Evolutionary conservation across 1,284 basidiomycete genomes (phyloP), one percentile per base, ranked within the genome.

Genomic region (Ustilago cynodontis): DNA sequence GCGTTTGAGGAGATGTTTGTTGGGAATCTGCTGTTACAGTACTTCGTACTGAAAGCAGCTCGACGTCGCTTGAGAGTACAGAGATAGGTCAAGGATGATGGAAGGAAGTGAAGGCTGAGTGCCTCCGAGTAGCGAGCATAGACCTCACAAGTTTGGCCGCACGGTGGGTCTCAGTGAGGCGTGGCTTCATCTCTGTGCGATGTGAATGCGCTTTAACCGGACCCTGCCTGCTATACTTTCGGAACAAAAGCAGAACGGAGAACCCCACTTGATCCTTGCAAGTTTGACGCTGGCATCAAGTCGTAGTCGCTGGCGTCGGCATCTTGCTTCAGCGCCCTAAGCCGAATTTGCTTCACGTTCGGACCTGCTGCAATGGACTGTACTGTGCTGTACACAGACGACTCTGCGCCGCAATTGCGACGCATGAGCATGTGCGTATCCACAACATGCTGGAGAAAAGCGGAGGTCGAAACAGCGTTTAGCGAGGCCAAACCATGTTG

Each of bases 401-500:
- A 28, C 41, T 16, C 14, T 28, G 26, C 24, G 8, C 20, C 47
- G 47, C 10, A 28, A 28, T n/a, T 49, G 47, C 26, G 47, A 49
- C 26, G 26, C 24, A 28, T 24, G 24, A 49, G 24, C 47, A 49
- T 49, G 47, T 28, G 24, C 11, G 8, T 43, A 6, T 20, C 7
- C n/a, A 43, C 41, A 43, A 43, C n/a, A 43, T 43, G 47, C 47
- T 26, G 24, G 28, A 26, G 20, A 49, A 11, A 3, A 49, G 47
- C 47, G 47, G 47, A 49, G 47, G 24, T 49, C 26, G 47, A 49
- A 49, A 45, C 5, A 45, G 10, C 43, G 20, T 5, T 45, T 45
- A 22, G 43, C 43, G 43, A 45, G 43, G 43, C 43, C 22, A 22
- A n/a, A 49, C 26, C 47, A 49, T 49, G 47, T 18, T 18, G 47